These are phyloP conservation scores for Bauhinia variegata DNA, from an alignment of 306 rosid genomes.

Conservation along the genomic window DNA sequence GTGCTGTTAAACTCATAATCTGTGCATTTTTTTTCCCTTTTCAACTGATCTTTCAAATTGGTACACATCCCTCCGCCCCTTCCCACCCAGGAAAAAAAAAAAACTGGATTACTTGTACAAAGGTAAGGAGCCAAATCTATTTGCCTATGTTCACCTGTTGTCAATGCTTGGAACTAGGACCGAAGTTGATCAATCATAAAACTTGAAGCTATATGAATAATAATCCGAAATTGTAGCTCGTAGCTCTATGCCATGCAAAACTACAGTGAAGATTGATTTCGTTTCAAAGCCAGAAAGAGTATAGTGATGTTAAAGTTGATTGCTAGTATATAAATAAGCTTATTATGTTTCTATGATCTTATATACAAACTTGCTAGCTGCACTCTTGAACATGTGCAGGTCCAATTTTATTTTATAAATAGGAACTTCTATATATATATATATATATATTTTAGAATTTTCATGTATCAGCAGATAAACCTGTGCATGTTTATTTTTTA, in stretches of 20 bases:
- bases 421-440: background rate
- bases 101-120: too few relatives aligned
- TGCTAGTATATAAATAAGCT: too few relatives aligned
- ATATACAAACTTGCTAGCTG: too few relatives aligned
- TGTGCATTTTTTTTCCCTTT: too few relatives aligned
- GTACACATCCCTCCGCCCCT: too few relatives aligned
- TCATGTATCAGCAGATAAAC: background rate
- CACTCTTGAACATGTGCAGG: too few relatives aligned
- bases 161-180: background rate
- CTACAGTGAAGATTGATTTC: background rate
- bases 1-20: background rate
- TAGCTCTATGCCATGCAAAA: slow-evolving; percentile 1
- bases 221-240: slow-evolving; percentile 5
- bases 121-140: background rate
- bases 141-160: slow-evolving; percentile 8
- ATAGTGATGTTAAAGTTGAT: too few relatives aligned
- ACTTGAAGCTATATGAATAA: background rate
- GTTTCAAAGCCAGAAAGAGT: too few relatives aligned
- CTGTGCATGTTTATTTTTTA: background rate
- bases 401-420: background rate
- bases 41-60: too few relatives aligned
- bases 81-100: too few relatives aligned
- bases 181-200: slow-evolving; percentile 3
- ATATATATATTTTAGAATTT: background rate
- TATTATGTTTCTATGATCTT: too few relatives aligned